Evolutionary conservation across 2,329 filamentous ascomycete genomes (phyloP).

Genomic region (Fusarium sp.): DNA sequence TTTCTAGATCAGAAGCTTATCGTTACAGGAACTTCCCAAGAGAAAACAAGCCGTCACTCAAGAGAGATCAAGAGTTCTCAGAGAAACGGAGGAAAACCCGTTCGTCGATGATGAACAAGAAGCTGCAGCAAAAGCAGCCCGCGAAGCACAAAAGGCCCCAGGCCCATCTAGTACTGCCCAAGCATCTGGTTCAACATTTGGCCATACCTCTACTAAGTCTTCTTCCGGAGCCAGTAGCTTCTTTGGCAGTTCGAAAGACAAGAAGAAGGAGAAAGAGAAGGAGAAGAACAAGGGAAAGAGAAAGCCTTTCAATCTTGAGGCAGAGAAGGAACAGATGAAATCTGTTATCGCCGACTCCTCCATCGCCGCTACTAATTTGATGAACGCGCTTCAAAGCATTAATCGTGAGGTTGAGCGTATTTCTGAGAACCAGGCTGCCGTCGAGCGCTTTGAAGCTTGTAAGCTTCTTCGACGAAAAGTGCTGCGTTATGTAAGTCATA

Average conservation of each 20-base stretch:
- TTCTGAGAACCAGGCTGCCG: slow-evolving; percentile 82
- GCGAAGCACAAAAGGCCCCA: slow-evolving; percentile 44
- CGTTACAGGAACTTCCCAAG: slow-evolving; percentile 68
- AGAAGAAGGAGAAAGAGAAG: slow-evolving; percentile 67
- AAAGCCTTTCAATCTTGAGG: slow-evolving; percentile 83
- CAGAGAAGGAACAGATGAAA: slow-evolving; percentile 88
- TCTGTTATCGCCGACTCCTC: slow-evolving; percentile 89
- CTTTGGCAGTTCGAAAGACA: slow-evolving; percentile 61
- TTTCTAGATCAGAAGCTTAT: slow-evolving; percentile 12
- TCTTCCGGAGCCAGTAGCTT: slow-evolving; percentile 53
- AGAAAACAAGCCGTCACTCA: slow-evolving; percentile 80
- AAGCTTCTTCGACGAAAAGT: slow-evolving; percentile 88
- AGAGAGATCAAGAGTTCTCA: slow-evolving; percentile 84
- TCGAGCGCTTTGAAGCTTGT: slow-evolving; percentile 85
- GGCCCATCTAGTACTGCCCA: slow-evolving; percentile 40
- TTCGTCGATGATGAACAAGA: slow-evolving; percentile 76
- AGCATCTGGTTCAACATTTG: slow-evolving; percentile 14
- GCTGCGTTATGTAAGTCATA: slow-evolving; percentile 76
- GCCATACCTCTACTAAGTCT: slow-evolving; percentile 53
- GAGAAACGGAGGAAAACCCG: slow-evolving; percentile 81
- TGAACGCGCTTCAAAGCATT: slow-evolving; percentile 88
- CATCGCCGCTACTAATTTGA: slow-evolving; percentile 89
- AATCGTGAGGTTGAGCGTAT: slow-evolving; percentile 91
- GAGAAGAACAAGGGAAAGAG: slow-evolving; percentile 69
- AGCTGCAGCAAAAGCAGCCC: slow-evolving; percentile 51